Base-by-base conservation (phyloP, 1,284 basidiomycete species). In the Meripilus lineatus region DNA sequence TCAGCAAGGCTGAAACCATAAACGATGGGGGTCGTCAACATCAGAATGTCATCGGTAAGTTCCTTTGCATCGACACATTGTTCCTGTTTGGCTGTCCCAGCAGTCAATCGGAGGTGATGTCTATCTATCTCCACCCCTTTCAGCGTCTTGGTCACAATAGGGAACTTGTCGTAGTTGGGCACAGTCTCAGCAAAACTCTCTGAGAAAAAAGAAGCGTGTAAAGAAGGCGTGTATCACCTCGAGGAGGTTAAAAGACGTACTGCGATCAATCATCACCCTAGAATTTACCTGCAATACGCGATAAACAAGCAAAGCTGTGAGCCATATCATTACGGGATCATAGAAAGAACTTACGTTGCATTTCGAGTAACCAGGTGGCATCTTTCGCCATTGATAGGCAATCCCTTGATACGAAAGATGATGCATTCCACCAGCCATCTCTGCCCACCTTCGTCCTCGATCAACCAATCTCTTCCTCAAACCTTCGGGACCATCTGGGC, bases 1-100 rank as follows among this genome's bases (percentile, higher is more conserved):
- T 79, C 78, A 5, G 63, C 51, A 40, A 81, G 65, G 54, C 75
- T 78, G 59, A 81, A 84, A 0, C 78, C 79, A 49, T 74, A 79
- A 1, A 81, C 71, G 42, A 75, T 65, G 0, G 78, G 74, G 1
- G 78, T 68, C 2, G 77, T 67, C 10, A 82, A 58, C 26, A 80
- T 58, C 8, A 79, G 61, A 32, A 77, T 71, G 21, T 78, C 72
- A 1, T 77, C 72, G 0, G 65, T 64, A 25, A 79, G 57, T 17
- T 75, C 68, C 14, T 54, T 53, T 14, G 48, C 32, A 13, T 49
- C 52, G 5, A 50, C 42, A n/a, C 45, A 32, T 30, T 40, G 21
- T 42, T 46, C 46, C 7, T 32, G 26, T 6, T 35, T 36, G 3
- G 37, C n/a, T n/a, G 38, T 25, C 4, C 36, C n/a, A n/a, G 44